Percentiles rank a stretch among this genome's conserved stretches.
Evolutionary conservation across 2,329 filamentous ascomycete species (phyloP).

Genomic region (Ascocoryne sarcoides): DNA sequence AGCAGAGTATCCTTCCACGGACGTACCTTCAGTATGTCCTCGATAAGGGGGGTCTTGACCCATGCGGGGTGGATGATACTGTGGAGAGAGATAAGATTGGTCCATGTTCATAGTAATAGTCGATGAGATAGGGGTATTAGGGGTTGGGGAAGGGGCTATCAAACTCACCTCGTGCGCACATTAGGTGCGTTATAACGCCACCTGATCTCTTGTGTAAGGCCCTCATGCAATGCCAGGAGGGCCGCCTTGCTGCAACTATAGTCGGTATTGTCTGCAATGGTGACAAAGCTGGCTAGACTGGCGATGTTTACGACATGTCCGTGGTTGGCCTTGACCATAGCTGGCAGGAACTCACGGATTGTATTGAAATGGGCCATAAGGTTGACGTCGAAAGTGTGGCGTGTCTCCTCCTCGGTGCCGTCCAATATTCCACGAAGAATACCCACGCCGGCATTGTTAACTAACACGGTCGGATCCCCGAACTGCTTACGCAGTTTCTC

Average conservation of each 20-base stretch:
- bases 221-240: conserved; percentile 60
- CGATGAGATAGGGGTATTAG: too few relatives aligned
- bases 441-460: conserved; percentile 62
- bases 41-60: neutral
- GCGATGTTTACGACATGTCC: conserved; percentile 66
- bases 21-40: neutral
- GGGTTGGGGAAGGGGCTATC: neutral
- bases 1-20: neutral
- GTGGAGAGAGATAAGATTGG: neutral
- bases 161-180: conserved; percentile 38
- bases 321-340: conserved; percentile 55
- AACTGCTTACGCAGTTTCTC: conserved; percentile 43
- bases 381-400: conserved; percentile 63
- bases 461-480: conserved; percentile 59
- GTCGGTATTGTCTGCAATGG: conserved; percentile 38
- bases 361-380: conserved; percentile 57
- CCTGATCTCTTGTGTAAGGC: conserved; percentile 45
- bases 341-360: conserved; percentile 55
- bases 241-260: conserved; percentile 62
- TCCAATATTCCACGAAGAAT: conserved; percentile 51
- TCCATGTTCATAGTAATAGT: too few relatives aligned
- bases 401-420: conserved; percentile 45
- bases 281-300: conserved; percentile 29
- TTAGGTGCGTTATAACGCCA: conserved; percentile 53
- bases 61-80: neutral